These are phyloP conservation scores for Neonectria faginata DNA, from an alignment of 2,329 filamentous ascomycete species.

Conservation along the genomic window DNA sequence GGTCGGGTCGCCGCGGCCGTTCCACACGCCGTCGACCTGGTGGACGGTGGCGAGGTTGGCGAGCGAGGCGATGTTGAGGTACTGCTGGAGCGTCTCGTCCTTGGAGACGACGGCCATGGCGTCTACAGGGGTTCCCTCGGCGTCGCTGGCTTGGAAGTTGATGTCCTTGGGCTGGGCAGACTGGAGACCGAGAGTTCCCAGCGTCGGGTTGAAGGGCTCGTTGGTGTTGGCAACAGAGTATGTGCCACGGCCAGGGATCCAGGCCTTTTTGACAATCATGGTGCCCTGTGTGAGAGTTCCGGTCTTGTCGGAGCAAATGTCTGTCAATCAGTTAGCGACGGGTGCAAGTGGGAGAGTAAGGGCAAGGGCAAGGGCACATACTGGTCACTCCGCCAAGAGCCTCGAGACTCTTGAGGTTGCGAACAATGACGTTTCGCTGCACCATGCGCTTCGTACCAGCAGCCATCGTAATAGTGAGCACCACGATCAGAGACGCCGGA, in stretches of 20 bases:
- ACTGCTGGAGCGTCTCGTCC: constrained; percentile 64
- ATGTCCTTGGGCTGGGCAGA: constrained; percentile 52
- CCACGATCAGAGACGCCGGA: constrained; percentile 60
- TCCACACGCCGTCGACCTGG: constrained; percentile 66
- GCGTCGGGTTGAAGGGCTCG: constrained; percentile 68
- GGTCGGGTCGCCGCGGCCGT: constrained; percentile 71
- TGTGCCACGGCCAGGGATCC: constrained; percentile 61
- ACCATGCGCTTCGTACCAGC: constrained; percentile 66
- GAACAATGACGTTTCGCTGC: constrained; percentile 64
- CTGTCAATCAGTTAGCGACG: constrained; percentile 43
- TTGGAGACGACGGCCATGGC: constrained; percentile 53
- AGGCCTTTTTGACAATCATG: constrained; percentile 66
- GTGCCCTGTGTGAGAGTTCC: constrained; percentile 66
- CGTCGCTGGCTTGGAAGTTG: constrained; percentile 42
- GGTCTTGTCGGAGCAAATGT: constrained; percentile 69
- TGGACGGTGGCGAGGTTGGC: constrained; percentile 75
- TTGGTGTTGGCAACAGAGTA: constrained; percentile 61
- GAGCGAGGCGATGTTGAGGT: constrained; percentile 72
- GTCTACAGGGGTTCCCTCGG: constrained; percentile 44
- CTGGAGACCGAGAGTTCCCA: constrained; percentile 59
- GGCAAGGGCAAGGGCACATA: too few species aligned
- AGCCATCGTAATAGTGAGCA: constrained; percentile 71
- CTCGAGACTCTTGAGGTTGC: constrained; percentile 65
- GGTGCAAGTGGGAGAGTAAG: too few species aligned
- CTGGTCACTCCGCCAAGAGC: constrained; percentile 68